Base-by-base conservation (phyloP, 176 grass and related monocot genomes). In the Oryza australiensis region DNA sequence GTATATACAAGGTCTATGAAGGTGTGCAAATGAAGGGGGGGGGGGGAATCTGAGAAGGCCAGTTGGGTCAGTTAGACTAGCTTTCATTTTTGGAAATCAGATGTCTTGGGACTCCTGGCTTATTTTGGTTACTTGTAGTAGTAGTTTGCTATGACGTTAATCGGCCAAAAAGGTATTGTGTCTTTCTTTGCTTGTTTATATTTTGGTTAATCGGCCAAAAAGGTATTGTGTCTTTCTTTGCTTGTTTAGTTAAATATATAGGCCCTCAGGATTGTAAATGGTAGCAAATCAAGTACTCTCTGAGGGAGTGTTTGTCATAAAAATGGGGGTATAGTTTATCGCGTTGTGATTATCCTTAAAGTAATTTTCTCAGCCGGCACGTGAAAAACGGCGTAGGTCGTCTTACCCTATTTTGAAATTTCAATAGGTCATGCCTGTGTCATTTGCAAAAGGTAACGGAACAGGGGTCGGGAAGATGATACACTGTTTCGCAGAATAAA, bases 1-100 rank as follows among this genome's bases (percentile, higher is more conserved):
- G 75, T 79, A 79, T 18, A 80, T 79, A 80, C 38, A 64, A 64
- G 76, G 57, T 80, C 72, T 73, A 79, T 73, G 75, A 73, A 64
- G 40, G 42, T 73, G 59, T 40, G 70, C 30, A 30, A 66, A 85
- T 9, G 3, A 60, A 38, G 53, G 55, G 18, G 18, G 51, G 51
- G 46, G 9, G 26, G n/a, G 32, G 49, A 15, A 41, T 38, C 7
- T 53, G n/a, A 12, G 67, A 22, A 79, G 76, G 84, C 75, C 30
- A 28, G 43, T 79, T 66, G 57, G 22, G 59, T 55, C 57, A 49
- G 5, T 60, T 60, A 60, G 55, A 60, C 9, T 60, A 60, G 55
- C 55, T 60, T 60, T 64, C 80, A 26, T 48, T 74, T 82, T 59
- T 82, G 80, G 64, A 73, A 73, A 64, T 73, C 40, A 40, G 22